A percentile compares a stretch with the other conserved stretches of the same genome.
Conservation (phyloP, 176 grass and related monocot species). For the Bothriochloa decipiens region DNA sequence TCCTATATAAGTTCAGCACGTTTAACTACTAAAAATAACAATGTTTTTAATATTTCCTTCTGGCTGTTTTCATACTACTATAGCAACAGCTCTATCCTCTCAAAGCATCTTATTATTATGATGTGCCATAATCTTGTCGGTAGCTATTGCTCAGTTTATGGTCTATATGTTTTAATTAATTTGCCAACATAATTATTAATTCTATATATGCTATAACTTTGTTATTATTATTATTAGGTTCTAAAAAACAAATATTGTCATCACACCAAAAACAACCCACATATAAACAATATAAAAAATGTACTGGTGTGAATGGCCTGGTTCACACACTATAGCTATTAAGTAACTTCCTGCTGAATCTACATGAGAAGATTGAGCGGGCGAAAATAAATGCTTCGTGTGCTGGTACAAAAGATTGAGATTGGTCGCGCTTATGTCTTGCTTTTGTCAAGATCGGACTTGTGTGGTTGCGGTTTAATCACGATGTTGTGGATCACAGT, state of each 20-base stretch:
- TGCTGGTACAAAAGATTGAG: not conserved
- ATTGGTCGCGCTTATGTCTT: conserved; percentile 12
- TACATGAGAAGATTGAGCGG: not conserved
- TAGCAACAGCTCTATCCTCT: not conserved
- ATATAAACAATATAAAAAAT: not conserved
- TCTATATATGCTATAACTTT: not conserved
- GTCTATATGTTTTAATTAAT: not conserved
- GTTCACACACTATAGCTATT: not conserved
- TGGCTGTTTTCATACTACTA: not conserved
- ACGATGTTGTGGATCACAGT: conserved; percentile 25
- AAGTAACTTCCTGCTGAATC: not conserved
- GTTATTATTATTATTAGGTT: not conserved
- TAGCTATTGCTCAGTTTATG: not conserved
- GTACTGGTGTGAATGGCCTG: not conserved
- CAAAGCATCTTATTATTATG: not conserved
- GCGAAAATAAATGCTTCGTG: conserved; percentile 12
- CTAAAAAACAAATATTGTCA: not conserved
- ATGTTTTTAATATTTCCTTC: not conserved
- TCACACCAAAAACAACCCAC: not conserved
- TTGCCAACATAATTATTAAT: not conserved
- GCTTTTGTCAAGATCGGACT: conserved; percentile 16
- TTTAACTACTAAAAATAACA: not conserved
- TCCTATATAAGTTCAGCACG: not conserved
- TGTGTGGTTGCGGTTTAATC: conserved; percentile 2
- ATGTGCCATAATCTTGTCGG: not conserved